A percentile compares a stretch with the other conserved stretches of the same genome.
Evolutionary conservation across 352 stramenopile genomes (phyloP).

Genomic region (Globisporangium carolinianum): DNA sequence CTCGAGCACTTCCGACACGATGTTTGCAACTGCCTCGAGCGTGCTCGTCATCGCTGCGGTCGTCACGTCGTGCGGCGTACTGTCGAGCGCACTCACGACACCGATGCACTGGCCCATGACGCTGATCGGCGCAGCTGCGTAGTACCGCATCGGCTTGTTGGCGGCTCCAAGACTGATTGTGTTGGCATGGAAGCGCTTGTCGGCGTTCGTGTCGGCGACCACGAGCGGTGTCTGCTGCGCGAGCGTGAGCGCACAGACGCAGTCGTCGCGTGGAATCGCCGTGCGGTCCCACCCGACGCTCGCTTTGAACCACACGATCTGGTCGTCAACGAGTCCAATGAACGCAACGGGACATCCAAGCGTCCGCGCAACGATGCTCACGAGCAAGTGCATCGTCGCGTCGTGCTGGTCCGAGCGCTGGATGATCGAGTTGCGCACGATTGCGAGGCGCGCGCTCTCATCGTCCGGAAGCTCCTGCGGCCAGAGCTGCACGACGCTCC

Average conservation of each 20-base stretch:
- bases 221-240: constrained; percentile 45
- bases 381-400: constrained; percentile 66
- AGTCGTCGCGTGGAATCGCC: constrained; percentile 50
- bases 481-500: constrained; percentile 63
- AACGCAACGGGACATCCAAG: constrained; percentile 60
- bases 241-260: constrained; percentile 40
- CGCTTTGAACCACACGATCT: constrained; percentile 55
- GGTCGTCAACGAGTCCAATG: constrained; percentile 59
- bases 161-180: constrained; percentile 25
- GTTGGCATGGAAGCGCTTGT: constrained; percentile 66
- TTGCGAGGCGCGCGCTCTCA: constrained; percentile 37
- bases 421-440: constrained; percentile 51
- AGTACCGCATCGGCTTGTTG: constrained; percentile 43
- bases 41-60: constrained; percentile 56
- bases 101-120: constrained; percentile 59
- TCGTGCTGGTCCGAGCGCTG: constrained; percentile 35
- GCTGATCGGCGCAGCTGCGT: constrained; percentile 49
- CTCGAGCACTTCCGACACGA: constrained; percentile 77
- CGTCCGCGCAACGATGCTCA: constrained; percentile 61
- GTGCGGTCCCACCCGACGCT: constrained; percentile 52
- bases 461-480: constrained; percentile 36
- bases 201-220: constrained; percentile 49
- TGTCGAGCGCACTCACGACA: constrained; percentile 61
- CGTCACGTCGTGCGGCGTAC: constrained; percentile 33
- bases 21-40: constrained; percentile 68